Evolutionary conservation across 164 flowering plant genomes (phyloP).

Genomic region (Berberis thunbergii): DNA sequence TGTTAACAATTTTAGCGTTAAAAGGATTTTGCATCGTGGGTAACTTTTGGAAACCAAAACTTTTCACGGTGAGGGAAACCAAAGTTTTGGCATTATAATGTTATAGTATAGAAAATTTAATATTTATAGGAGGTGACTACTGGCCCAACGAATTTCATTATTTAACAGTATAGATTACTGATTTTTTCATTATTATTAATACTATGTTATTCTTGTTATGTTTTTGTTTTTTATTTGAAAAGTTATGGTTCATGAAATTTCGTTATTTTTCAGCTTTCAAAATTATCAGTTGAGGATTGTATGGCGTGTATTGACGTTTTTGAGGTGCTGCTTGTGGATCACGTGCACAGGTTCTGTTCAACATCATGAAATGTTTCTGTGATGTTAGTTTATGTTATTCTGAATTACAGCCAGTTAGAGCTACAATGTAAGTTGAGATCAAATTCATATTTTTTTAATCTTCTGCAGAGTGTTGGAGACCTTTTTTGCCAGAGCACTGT

Average conservation of each 20-base stretch:
- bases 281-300: conserved; percentile 70
- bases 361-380: conserved; percentile 4
- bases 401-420: no score
- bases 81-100: no score
- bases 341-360: conserved; percentile 47
- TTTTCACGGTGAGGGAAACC: no score
- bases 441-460: not conserved
- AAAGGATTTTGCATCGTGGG: no score
- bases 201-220: not conserved
- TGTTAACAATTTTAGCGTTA: no score
- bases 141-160: no score
- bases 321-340: conserved; percentile 71
- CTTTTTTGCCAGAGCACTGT: conserved; percentile 36
- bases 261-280: conserved; percentile 46
- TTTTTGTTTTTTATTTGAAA: no score
- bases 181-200: no score
- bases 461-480: conserved; percentile 57
- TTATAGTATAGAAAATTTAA: no score
- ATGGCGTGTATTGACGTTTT: conserved; percentile 71
- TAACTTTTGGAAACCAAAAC: no score
- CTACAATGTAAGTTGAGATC: not conserved
- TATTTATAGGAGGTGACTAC: no score
- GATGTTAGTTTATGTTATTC: not conserved
- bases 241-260: not conserved
- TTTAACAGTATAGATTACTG: no score